Evolutionary conservation across 306 rosid genomes (phyloP), one percentile per base, ranked within the genome.

Genomic region (Hippophae rhamnoides): DNA sequence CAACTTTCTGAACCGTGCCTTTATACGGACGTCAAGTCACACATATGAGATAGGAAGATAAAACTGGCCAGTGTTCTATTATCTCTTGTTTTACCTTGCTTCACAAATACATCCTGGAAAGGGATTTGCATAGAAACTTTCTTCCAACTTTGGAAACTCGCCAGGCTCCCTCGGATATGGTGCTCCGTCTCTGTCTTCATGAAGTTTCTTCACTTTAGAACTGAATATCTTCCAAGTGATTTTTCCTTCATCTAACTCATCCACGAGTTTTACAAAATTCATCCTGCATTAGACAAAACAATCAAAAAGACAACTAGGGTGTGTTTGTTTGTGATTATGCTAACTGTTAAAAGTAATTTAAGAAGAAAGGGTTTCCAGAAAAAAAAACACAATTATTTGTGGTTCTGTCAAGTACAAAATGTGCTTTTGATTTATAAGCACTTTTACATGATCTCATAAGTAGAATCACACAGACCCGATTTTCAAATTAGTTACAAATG

Each of bases 61-160:
- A 63, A 41, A 62, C 52, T 60, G 49, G 58, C 60, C 31, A 50
- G 43, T n/a, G 5, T 31, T 31, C 12, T 4, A 31, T 72, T 69
- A 57, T 69, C 72, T 70, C 56, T 64, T 31, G 47, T 57, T 64
- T 57, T 57, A 56, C 63, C 74, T 69, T 64, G 66, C 62, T 76
- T 88, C 90, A 66, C 94, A 88, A 67, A 92, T 85, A 74, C 99
- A 92, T 43, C 87, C 96, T 0, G 95, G 95, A 43, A 67, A 55
- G 47, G 99, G 96, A 75, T 92, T 92, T 63, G 97, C 93, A 61
- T 83, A 88, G 69, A 92, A 92, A 73, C 99, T 88, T 73, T 92
- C 99, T 82, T 92, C 99, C 73, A 82, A 76, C 80, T 88, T 92
- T 3, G 99, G 94, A 78, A 78, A 80, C 59, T 92, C 97, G 54